A percentile compares a stretch with the other conserved stretches of the same genome.
These are phyloP conservation scores for Artemisia annua DNA, from an alignment of 129 eudicot genomes.

Conservation along the genomic window DNA sequence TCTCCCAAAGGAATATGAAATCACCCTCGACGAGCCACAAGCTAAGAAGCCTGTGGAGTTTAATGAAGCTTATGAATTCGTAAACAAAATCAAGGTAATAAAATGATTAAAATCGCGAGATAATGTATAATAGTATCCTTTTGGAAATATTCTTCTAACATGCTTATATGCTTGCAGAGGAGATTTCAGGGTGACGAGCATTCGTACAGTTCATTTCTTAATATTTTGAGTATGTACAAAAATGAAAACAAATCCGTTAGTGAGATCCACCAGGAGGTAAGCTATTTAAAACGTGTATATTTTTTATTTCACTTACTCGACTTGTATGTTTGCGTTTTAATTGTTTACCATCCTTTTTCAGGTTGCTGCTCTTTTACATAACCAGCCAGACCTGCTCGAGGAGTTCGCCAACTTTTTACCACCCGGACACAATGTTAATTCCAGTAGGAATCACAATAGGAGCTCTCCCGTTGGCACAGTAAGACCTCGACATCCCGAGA, in stretches of 20 bases:
- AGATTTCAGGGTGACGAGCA: slow-evolving; percentile 80
- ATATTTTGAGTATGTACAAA: slow-evolving; percentile 73
- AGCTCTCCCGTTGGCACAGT: slow-evolving; percentile 40
- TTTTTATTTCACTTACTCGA: slow-evolving; percentile 4
- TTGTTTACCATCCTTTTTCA: slow-evolving; percentile 35
- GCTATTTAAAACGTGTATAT: slow-evolving; percentile 9
- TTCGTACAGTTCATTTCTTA: slow-evolving; percentile 86
- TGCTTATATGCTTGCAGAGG: slow-evolving; percentile 48
- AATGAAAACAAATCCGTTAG: slow-evolving; percentile 55
- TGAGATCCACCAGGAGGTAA: slow-evolving; percentile 83
- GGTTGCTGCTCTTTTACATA: slow-evolving; percentile 85
- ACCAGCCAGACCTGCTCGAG: slow-evolving; percentile 71
- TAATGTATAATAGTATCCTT: not conserved
- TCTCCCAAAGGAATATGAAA: slow-evolving; percentile 82
- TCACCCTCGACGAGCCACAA: slow-evolving; percentile 56
- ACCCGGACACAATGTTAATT: slow-evolving; percentile 38
- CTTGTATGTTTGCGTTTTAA: no score
- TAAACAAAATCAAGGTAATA: slow-evolving; percentile 74
- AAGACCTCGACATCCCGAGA: slow-evolving; percentile 46
- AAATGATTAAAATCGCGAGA: slow-evolving; percentile 14
- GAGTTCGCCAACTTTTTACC: slow-evolving; percentile 83
- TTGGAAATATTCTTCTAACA: slow-evolving; percentile 14
- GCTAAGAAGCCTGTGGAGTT: slow-evolving; percentile 69
- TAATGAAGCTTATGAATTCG: slow-evolving; percentile 75
- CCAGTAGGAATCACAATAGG: slow-evolving; percentile 49